These are phyloP conservation scores for Microsporum ferrugineum DNA, from an alignment of 2,329 filamentous ascomycete genomes.

Conservation along the genomic window DNA sequence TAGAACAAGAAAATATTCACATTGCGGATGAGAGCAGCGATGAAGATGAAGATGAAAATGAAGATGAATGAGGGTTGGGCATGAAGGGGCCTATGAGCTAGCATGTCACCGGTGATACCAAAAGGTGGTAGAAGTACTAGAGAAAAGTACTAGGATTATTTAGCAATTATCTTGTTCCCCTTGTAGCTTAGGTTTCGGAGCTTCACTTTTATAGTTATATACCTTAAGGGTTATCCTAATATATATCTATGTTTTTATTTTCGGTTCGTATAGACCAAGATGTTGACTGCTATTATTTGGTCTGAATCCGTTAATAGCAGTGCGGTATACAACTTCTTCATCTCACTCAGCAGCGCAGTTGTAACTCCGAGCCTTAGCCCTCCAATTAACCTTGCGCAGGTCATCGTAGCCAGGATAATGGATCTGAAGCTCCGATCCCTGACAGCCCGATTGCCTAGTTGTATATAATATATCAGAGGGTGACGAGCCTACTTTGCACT, in stretches of 20 bases:
- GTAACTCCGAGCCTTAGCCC: conserved; percentile 3
- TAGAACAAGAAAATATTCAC: background rate
- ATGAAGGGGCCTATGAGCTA: background rate
- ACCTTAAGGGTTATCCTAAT: too few relatives aligned
- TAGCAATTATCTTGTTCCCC: too few relatives aligned
- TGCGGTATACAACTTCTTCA: background rate
- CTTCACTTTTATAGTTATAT: too few relatives aligned
- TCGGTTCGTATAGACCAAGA: too few relatives aligned
- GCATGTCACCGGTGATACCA: background rate
- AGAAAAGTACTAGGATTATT: too few relatives aligned
- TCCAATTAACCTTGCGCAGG: conserved; percentile 1
- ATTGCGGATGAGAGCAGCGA: background rate
- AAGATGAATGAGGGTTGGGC: background rate
- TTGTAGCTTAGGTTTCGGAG: too few relatives aligned
- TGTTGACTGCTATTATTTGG: too few relatives aligned
- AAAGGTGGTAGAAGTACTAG: too few relatives aligned
- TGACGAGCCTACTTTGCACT: background rate
- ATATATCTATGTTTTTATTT: too few relatives aligned
- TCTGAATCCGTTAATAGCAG: too few relatives aligned
- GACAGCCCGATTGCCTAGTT: background rate
- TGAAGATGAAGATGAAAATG: background rate
- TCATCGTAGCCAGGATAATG: conserved; percentile 6
- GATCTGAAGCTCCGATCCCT: conserved; percentile 2
- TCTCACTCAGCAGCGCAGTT: conserved; percentile 3
- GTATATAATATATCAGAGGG: background rate